Percentiles rank a stretch among this genome's conserved stretches.
These are phyloP conservation scores for Malus orientalis DNA, from an alignment of 306 rosid genomes.

Conservation along the genomic window DNA sequence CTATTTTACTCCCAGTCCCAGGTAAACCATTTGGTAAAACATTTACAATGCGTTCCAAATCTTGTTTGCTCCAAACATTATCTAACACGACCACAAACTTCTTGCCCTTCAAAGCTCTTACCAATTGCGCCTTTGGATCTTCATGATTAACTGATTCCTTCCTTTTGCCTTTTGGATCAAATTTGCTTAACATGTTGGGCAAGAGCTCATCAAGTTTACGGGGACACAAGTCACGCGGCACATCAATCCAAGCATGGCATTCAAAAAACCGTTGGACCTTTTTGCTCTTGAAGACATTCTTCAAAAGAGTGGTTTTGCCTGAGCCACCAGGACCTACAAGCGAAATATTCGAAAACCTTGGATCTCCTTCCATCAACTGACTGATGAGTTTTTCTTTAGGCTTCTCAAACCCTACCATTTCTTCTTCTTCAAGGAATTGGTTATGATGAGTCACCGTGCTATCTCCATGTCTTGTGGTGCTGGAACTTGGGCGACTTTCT, in stretches of 20 bases:
- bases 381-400: background rate
- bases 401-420: background rate
- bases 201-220: background rate
- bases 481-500: background rate
- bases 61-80: background rate
- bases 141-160: background rate
- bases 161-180: background rate
- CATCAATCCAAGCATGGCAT: slow-evolving; percentile 8
- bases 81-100: background rate
- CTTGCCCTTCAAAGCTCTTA: background rate
- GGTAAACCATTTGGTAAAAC: background rate
- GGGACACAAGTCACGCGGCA: background rate
- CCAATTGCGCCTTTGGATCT: background rate
- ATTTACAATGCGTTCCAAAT: background rate
- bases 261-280: background rate
- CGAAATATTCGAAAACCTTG: background rate
- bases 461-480: background rate
- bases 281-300: background rate
- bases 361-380: background rate
- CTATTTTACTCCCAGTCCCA: slow-evolving; percentile 9
- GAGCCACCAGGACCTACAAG: background rate
- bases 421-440: background rate
- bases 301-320: background rate
- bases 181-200: background rate
- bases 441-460: background rate